Evolutionary conservation across 2,329 filamentous ascomycete genomes (phyloP), one percentile per base, ranked within the genome.

Genomic region (Talaromyces piceae): DNA sequence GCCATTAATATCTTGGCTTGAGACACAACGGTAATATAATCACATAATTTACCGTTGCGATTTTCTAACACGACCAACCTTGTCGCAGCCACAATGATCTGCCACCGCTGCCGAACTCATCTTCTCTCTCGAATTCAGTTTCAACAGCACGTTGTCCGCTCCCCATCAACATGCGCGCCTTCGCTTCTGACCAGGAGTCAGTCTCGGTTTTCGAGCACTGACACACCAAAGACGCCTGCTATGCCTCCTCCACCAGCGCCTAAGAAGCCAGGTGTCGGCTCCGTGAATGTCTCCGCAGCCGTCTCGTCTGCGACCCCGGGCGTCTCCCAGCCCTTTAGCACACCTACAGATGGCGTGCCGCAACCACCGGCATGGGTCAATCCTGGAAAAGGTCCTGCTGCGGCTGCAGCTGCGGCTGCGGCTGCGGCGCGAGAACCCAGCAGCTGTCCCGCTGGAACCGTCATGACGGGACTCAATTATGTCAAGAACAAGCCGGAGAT

Each of bases 401-500:
- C 62, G 45, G 55, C 54, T 7, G 60, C 64, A 48, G 53, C 63
- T 12, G 67, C 66, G 49, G 52, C 63, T 13, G 53, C 58, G 2
- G 51, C 57, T 0, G 56, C 61, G 37, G 66, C 61, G 37, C 67
- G 65, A 31, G 57, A 65, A 11, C 60, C 62, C 1, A 73, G 71
- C 59, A 71, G 63, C 49, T 68, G 70, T 25, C 53, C 62, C 0
- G 66, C 68, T 5, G 73, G 73, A 9, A 68, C 67, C 4, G 65
- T 63, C 52, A 48, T 76, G 53, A 62, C 62, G 22, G 71, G 71
- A 11, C 61, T 76, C 41, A 73, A 72, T 53, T 75, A 75, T 58
- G 67, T 71, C 51, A 75, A 75, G 59, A 73, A 73, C 58, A 71
- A 73, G 54, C 66, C 71, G 5, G 68, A 72, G 31, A 55, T 74